Evolutionary conservation across 805 yeast species (phyloP), one percentile per base, ranked within the genome.

Genomic region (Teunomyces atbi): DNA sequence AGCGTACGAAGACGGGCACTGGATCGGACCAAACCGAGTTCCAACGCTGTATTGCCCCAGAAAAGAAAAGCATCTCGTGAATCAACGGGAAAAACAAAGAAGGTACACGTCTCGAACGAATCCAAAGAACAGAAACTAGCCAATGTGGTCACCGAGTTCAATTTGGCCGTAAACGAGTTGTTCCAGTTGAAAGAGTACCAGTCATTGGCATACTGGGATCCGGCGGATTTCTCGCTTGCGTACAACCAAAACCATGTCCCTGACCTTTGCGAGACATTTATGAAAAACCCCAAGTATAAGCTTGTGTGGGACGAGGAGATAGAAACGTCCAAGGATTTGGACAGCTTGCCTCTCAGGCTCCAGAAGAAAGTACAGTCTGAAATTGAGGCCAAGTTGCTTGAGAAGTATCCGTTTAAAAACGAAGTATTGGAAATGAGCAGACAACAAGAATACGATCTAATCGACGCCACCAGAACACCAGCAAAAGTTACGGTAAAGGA

Each of bases 181-280:
- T 84, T 80, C 54, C 89, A 85, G 57, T 62, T 86, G 21, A 66
- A 73, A 46, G 79, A 82, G 53, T 85, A 76, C 58, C 79, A 81
- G 16, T 81, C 88, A 0, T 59, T 84, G 36, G 78, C 75, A 0
- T 79, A 78, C 15, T 86, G 83, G 77, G 77, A 83, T 51, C 90
- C 90, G 0, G 10, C 60, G 44, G 79, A 66, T 43, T 66, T 66
- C 50, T 64, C 67, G 3, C 34, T 45, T 10, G 45, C 48, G 35
- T 30, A 29, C 12, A 54, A 7, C 41, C 54, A 52, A 23, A 26
- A 56, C 10, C 68, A 62, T 13, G 51, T 65, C 28, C 69, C 73
- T 4, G 74, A 64, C 41, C 54, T 62, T 13, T 66, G 58, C 45
- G 67, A 66, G 36, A 56, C 59, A 27, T 70, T 68, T 44, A 44